phyloP scores from a whole-genome alignment of 176 grass and related monocot species.

The Oryza longistaminata region DNA sequence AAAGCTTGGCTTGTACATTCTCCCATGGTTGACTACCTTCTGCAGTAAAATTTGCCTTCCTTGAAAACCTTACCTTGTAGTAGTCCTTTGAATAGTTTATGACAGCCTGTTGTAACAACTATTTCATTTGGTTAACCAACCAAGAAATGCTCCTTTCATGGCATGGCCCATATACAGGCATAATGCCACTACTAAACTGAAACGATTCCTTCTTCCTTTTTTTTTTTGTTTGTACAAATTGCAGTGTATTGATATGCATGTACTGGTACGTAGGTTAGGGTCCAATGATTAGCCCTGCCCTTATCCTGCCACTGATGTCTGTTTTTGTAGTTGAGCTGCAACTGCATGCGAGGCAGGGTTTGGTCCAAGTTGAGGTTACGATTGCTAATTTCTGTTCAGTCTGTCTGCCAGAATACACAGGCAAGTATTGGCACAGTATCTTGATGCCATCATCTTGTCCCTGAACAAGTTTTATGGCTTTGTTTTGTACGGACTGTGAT shows the following conservation, averaged over 20 bases:
- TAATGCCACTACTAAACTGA: slow-evolving; percentile 20
- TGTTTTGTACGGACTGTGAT: not conserved
- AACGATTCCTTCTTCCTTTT: not conserved
- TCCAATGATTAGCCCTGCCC: slow-evolving; percentile 33
- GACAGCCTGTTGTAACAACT: not conserved
- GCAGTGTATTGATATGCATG: not conserved
- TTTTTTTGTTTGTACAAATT: not conserved
- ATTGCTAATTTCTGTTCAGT: not conserved
- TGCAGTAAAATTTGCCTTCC: slow-evolving; percentile 14
- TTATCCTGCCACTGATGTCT: slow-evolving; percentile 31
- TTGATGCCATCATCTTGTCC: slow-evolving; percentile 11
- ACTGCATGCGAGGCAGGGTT: not conserved
- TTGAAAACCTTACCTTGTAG: not conserved
- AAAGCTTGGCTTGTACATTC: not conserved
- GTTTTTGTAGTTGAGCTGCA: slow-evolving; percentile 42
- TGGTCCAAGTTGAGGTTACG: slow-evolving; percentile 18
- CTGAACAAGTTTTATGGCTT: not conserved
- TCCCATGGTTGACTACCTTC: slow-evolving; percentile 12
- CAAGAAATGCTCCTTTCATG: slow-evolving; percentile 13
- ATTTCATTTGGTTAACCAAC: not conserved
- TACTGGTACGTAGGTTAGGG: not conserved
- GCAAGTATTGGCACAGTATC: slow-evolving; percentile 15
- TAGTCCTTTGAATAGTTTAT: not conserved
- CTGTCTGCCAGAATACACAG: not conserved
- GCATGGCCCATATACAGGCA: slow-evolving; percentile 27